Base-by-base conservation (phyloP, 2,329 filamentous ascomycete species). In the Balansia obtecta region DNA sequence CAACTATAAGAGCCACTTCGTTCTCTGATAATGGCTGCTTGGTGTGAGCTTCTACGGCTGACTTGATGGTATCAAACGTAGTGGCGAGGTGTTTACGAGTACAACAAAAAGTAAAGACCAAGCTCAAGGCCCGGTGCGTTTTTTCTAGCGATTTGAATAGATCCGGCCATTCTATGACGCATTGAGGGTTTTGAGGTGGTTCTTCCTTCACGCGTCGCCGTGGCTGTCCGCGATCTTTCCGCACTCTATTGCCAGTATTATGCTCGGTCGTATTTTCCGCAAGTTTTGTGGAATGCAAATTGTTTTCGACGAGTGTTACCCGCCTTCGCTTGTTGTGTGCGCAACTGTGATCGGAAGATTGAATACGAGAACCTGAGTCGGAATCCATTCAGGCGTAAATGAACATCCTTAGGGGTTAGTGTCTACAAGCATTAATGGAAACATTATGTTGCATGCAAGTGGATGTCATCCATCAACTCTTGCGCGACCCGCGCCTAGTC, bases 41-140 rank as follows among this genome's bases (percentile, higher is more conserved):
- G 53, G 82, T 89, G 61, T 96, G 88, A 0, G 79, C 79, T 65
- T 96, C 88, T 1, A 97, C 91, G 0, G 91, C 80, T 9, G 81
- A 78, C 58, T 83, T 88, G 45, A 98, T 86, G 6, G 85, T 95
- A 15, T 93, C 86, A 57, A 96, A 88, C 0, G 91, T 96, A 0
- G 93, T 97, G 0, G 87, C 83, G 30, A 97, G 76, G 60, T 97
- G 87, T 63, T 95, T 96, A 44, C 93, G 82, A 1, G 91, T 91
- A 63, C 83, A 93, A 69, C 88, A 95, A 63, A 98, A 97, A 0
- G 93, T 97, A 60, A 88, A 95, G 1, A 97, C 88, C 1, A 97
- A 70, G 59, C 95, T 98, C 53, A 98, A 70, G 1, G 93, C 91
- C 53, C 82, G 79, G 63, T 97, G 86, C 0, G 83, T 86, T 63